These are phyloP conservation scores for Plasmodium sp. DNA, from an alignment of 169 alveolate species.

Conservation along the genomic window DNA sequence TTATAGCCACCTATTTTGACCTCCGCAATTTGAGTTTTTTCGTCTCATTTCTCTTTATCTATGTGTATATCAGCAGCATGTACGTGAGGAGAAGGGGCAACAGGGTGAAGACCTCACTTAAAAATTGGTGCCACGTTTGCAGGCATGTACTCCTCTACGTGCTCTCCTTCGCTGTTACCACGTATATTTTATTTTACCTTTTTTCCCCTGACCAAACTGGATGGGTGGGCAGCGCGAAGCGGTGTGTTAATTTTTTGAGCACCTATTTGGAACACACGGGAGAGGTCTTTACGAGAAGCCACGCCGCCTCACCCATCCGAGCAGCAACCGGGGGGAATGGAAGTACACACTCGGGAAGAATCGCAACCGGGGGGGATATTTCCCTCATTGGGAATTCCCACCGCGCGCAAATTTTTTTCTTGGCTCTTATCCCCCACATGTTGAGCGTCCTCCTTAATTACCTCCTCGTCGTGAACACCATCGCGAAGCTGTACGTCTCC, in stretches of 20 bases:
- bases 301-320: background rate
- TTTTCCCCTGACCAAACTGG: background rate
- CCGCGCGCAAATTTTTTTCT: background rate
- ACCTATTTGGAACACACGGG: background rate
- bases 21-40: conserved; percentile 6
- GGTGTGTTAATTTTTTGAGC: background rate
- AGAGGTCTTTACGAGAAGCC: background rate
- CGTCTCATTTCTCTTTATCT: conserved; percentile 47
- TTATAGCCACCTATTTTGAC: conserved; percentile 40
- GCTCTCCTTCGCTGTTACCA: background rate
- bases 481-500: conserved; percentile 42
- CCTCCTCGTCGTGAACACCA: conserved; percentile 15
- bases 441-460: conserved; percentile 41
- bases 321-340: background rate
- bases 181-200: conserved; percentile 15
- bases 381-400: background rate
- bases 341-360: background rate
- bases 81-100: conserved; percentile 48
- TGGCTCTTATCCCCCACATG: conserved; percentile 1
- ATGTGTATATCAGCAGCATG: conserved; percentile 53
- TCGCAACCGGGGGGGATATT: background rate
- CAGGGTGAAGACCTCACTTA: conserved; percentile 5
- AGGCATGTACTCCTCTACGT: conserved; percentile 20
- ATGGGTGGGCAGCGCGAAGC: background rate
- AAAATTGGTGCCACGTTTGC: conserved; percentile 16